These are phyloP conservation scores for Fulvia fulva DNA, from an alignment of 2,329 filamentous ascomycete species.

Conservation along the genomic window DNA sequence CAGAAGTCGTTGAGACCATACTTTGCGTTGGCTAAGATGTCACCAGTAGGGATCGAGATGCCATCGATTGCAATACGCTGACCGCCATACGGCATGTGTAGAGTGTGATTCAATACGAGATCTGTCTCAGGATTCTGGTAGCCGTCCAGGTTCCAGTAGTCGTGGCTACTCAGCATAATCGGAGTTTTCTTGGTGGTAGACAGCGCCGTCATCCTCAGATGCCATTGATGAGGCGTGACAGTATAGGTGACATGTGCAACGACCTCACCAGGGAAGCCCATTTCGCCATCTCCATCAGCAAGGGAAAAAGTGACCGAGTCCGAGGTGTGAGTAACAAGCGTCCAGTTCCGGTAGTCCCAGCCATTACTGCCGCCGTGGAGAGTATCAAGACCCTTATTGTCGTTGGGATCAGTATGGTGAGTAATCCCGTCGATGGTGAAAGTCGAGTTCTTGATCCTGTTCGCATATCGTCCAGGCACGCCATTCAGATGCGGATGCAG, in stretches of 20 bases:
- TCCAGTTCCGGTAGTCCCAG: slow-evolving; percentile 69
- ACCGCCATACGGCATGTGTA: slow-evolving; percentile 68
- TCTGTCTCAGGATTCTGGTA: slow-evolving; percentile 69
- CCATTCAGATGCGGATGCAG: slow-evolving; percentile 69
- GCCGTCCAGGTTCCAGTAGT: slow-evolving; percentile 79
- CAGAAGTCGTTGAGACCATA: slow-evolving; percentile 78
- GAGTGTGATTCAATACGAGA: slow-evolving; percentile 63
- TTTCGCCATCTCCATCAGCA: slow-evolving; percentile 65
- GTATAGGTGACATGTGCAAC: slow-evolving; percentile 65
- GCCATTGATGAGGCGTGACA: slow-evolving; percentile 62
- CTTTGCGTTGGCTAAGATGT: slow-evolving; percentile 64
- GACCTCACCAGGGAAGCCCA: slow-evolving; percentile 75
- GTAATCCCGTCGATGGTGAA: slow-evolving; percentile 47
- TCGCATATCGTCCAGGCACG: slow-evolving; percentile 71
- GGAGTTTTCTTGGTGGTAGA: slow-evolving; percentile 71
- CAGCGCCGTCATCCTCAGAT: slow-evolving; percentile 67
- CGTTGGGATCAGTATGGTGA: slow-evolving; percentile 48
- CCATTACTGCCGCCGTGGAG: slow-evolving; percentile 46
- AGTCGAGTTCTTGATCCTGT: slow-evolving; percentile 71
- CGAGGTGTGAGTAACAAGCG: slow-evolving; percentile 63
- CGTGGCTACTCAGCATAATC: slow-evolving; percentile 72
- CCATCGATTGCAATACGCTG: slow-evolving; percentile 63
- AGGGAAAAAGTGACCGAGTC: slow-evolving; percentile 71
- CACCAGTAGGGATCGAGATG: slow-evolving; percentile 46
- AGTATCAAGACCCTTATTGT: slow-evolving; percentile 47